Base-by-base conservation (phyloP, 2,329 filamentous ascomycete genomes). In the Lecanosticta acicola region DNA sequence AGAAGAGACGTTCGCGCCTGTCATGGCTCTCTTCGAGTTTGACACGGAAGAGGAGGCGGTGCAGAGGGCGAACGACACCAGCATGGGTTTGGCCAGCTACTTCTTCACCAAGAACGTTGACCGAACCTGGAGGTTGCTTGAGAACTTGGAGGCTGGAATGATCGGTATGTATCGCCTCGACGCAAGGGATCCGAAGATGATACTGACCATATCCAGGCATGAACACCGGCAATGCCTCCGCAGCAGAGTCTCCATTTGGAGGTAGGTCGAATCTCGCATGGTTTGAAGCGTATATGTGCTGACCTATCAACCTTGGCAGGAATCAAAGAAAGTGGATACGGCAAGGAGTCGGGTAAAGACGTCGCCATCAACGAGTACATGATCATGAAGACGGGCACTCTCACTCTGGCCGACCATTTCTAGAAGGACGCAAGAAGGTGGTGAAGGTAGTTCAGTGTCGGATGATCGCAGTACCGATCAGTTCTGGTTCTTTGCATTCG, bases 101-200 rank as follows among this genome's bases (percentile, higher is more conserved):
- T 78, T 78, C 50, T 84, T 84, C 64, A 85, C 81, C 1, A 83
- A 82, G 67, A 79, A 83, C 56, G 68, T 84, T 3, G 79, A 84
- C 59, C 77, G 81, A 0, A 71, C 79, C 41, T 83, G 81, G 77
- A 71, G 82, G 48, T 66, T 85, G 59, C 68, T 84, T 46, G 81
- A 85, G 69, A 81, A 78, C 53, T 62, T 85, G 26, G 80, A 85
- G 60, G 81, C 81, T 3, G 81, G 81, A 3, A 85, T 84, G 81
- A 80, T 85, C 58, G 81, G 81, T 11, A 55, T 79, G 76, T n/a
- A n/a, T 29, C 24, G 24, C 24, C 7, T 29, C 5, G 5, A n/a
- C n/a, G n/a, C n/a, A n/a, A n/a, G n/a, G n/a, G 4, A 10, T 16
- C 14, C 9, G 3, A 3, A 11, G 3, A 4, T 17, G 10, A 16